A percentile compares a stretch with the other conserved stretches of the same genome.
Evolutionary conservation across 257 asterid genomes (phyloP).

Genomic region (Fraxinus pennsylvanica): DNA sequence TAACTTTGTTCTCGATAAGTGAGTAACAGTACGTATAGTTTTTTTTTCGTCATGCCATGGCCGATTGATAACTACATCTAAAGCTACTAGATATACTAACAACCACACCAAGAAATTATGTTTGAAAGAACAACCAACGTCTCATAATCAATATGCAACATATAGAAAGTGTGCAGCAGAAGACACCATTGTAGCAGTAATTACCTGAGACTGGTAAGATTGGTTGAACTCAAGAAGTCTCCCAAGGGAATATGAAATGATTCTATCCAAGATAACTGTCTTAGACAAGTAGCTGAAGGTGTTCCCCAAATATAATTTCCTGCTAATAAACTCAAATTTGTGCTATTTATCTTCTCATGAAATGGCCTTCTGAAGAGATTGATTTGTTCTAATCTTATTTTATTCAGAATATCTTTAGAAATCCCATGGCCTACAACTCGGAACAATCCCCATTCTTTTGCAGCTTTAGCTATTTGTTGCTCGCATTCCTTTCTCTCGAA

Average conservation of each 20-base stretch:
- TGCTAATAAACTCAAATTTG: background rate
- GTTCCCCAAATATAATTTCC: background rate
- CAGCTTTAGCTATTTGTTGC: background rate
- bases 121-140: too few species aligned
- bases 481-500: background rate
- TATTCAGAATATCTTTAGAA: background rate
- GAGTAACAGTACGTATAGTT: too few species aligned
- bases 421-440: background rate
- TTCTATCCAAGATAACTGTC: background rate
- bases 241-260: background rate
- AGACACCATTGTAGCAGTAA: too few species aligned
- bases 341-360: background rate
- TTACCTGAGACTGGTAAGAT: background rate
- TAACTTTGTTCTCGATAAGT: too few species aligned
- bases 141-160: too few species aligned
- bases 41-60: too few species aligned
- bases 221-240: background rate
- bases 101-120: too few species aligned
- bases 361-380: background rate
- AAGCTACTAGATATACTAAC: too few species aligned
- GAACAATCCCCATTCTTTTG: background rate
- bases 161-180: background rate
- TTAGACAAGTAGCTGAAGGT: background rate
- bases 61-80: too few species aligned
- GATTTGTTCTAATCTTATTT: background rate